Base-by-base conservation (phyloP, 2,329 filamentous ascomycete species). In the Sclerotinia subarctica region DNA sequence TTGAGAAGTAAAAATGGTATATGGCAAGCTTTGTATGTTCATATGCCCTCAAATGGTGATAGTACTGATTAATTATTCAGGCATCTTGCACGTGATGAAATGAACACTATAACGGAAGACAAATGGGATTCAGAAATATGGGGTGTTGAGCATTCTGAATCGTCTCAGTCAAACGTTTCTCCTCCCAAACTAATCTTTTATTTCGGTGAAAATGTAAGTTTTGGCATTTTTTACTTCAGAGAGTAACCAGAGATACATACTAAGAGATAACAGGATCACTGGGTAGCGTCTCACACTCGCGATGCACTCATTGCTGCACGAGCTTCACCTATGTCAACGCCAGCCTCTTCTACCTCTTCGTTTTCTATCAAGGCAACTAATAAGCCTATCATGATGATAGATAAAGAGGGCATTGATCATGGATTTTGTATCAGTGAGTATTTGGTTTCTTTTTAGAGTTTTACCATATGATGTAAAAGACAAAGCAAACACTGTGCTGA, bases 121-220 rank as follows among this genome's bases (percentile, higher is more conserved):
- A 78, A 73, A 62, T 90, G 88, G 88, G 82, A 82, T 13, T 81
- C 85, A 29, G 84, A 85, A 70, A 77, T 90, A 35, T 90, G 87
- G 86, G 84, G 84, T 62, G 77, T 81, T 32, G 77, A 74, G 52
- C 76, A 78, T 59, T 77, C 77, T 74, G 65, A 74, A n/a, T 21
- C 24, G 5, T 44, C 49, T n/a, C 49, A 29, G 2, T 13, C 15
- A 4, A n/a, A 24, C 2, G 24, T 5, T 29, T 26, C 35, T 54
- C 62, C 76, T 29, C 83, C 82, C 1, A 86, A 82, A 70, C 85
- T 89, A 73, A 83, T 85, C 71, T 82, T 88, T 71, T 84, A 87
- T 62, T 90, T 88, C 71, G 87, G 83, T 2, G 79, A 82, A 70
- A 78, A 84, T 52, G 76, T 77, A 65, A 57, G 69, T 66, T 15